Percentiles rank a stretch among this genome's conserved stretches.
phyloP scores from a whole-genome alignment of 208 protist genomes.

The Wallacemonas collosoma region DNA sequence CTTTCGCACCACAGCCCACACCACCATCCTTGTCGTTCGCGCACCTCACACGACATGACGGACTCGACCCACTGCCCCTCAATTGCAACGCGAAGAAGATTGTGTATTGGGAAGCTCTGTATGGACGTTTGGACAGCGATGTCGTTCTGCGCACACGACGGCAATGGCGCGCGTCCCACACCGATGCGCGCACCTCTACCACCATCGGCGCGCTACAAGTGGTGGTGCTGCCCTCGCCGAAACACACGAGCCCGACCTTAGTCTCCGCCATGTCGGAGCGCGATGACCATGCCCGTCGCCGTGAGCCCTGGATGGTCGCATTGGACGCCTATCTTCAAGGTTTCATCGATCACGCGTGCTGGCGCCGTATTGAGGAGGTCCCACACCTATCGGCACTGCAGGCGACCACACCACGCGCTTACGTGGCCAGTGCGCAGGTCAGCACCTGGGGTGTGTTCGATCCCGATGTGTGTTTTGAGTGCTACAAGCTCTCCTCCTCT shows the following conservation, averaged over 20 bases:
- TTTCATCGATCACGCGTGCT: conserved; percentile 45
- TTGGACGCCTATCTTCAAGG: conserved; percentile 59
- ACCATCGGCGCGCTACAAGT: neutral
- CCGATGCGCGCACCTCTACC: neutral
- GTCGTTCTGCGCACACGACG: conserved; percentile 11
- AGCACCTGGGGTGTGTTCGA: conserved; percentile 49
- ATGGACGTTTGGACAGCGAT: conserved; percentile 42
- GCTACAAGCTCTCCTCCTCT: conserved; percentile 35
- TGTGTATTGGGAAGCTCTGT: conserved; percentile 77
- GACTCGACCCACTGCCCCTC: conserved; percentile 31
- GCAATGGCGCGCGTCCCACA: neutral
- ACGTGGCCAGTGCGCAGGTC: conserved; percentile 10
- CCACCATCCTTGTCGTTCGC: neutral
- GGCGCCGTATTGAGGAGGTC: neutral
- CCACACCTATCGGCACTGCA: conserved; percentile 16
- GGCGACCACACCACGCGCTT: neutral
- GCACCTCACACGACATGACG: neutral
- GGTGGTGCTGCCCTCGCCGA: too few species aligned
- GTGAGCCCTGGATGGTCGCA: conserved; percentile 33
- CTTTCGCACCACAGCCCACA: neutral
- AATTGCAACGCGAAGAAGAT: conserved; percentile 77
- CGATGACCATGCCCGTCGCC: too few species aligned
- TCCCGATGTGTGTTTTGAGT: conserved; percentile 43
- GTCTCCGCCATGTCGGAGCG: too few species aligned
- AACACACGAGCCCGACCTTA: too few species aligned